These are phyloP conservation scores for Populus nigra DNA, from an alignment of 345 rosid genomes.

Conservation along the genomic window DNA sequence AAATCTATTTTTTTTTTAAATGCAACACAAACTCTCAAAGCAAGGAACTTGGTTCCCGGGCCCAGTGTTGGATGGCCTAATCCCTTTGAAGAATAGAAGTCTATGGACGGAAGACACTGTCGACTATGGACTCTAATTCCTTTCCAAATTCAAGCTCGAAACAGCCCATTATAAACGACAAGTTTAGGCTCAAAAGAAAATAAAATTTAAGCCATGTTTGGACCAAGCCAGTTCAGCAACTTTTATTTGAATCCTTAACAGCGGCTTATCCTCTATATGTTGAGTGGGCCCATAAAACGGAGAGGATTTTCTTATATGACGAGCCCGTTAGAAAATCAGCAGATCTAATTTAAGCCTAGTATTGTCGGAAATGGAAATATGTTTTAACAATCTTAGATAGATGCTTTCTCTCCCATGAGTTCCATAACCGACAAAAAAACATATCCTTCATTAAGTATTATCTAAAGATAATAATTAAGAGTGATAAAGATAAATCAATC, in stretches of 20 bases:
- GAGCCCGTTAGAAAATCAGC: not conserved
- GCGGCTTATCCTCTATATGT: too few relatives aligned
- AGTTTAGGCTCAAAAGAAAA: not conserved
- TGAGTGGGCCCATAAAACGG: not conserved
- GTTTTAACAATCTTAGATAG: too few relatives aligned
- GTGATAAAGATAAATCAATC: accelerated
- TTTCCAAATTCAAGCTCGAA: not conserved
- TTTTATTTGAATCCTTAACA: too few relatives aligned
- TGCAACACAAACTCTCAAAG: not conserved
- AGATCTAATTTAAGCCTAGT: too few relatives aligned
- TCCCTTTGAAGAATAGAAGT: not conserved
- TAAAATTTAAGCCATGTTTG: too few relatives aligned
- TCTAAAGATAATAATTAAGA: too few relatives aligned
- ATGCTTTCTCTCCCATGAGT: too few relatives aligned
- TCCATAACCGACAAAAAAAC: too few relatives aligned
- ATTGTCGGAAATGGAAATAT: too few relatives aligned
- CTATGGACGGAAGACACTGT: not conserved
- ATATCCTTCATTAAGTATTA: too few relatives aligned
- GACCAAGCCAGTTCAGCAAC: not conserved
- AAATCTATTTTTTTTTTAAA: too few relatives aligned
- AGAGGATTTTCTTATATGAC: not conserved
- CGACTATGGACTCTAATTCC: not conserved
- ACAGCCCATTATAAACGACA: not conserved
- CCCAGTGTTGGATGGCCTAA: not conserved
- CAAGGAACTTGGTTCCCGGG: not conserved